Evolutionary conservation across 228 moss, liverwort and hornwort species (phyloP), one percentile per base, ranked within the genome.

Genomic region (Sphagnum fallax): DNA sequence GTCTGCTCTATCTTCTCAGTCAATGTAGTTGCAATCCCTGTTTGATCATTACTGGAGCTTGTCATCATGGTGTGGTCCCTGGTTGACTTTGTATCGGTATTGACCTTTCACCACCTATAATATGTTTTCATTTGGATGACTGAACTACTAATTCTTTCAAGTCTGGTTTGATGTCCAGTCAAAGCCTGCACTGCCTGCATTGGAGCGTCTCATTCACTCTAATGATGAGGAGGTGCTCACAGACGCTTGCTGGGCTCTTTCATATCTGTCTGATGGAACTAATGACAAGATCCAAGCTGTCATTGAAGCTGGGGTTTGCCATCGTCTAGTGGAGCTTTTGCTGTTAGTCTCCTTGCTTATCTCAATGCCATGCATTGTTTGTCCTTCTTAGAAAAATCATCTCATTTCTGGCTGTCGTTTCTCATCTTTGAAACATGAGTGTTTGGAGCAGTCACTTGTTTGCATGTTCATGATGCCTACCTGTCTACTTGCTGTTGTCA

Each of bases 221-320:
- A 76, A 84, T 9, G 97, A 98, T 57, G 97, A 98, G 64, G 97
- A 98, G 76, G 97, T 98, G 57, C 90, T 98, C 1, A 93, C 97
- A 1, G 97, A 98, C 75, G 97, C 93, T 8, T 98, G 97, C 87
- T 98, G 97, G 97, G 97, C 97, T 1, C 75, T 98, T 10, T 98
- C 97, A 0, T 98, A 98, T 67, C 76, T 98, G 16, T 98, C 97
- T 0, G 97, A 98, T 60, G 97, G 97, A 47, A 98, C 93, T 0
- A 98, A 98, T 60, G 97, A 98, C 75, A 98, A 93, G 79, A 98
- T 98, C 10, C 97, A 98, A 77, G 93, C 97, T 9, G 97, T 98
- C 0, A 98, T 98, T 53, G 97, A 98, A 75, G 93, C 97, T 13
- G 97, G 97, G 15, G 97, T 93, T 14, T 93, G 97, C 87, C 81